Evolutionary conservation across 164 flowering plant genomes (phyloP).

Genomic region (Liquidambar formosana): DNA sequence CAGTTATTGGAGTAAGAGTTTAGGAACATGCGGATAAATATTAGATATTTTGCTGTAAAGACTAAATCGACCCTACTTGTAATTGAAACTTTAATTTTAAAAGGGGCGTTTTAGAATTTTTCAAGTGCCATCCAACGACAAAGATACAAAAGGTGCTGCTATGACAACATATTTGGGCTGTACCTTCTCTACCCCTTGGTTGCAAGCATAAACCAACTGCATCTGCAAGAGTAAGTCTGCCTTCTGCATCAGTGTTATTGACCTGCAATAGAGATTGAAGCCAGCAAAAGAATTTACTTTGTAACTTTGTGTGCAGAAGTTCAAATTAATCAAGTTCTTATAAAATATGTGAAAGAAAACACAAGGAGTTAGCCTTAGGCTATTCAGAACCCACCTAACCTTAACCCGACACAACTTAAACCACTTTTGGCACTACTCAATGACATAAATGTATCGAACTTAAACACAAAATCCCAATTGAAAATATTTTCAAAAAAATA

Average conservation of each 20-base stretch:
- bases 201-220: conserved; percentile 95
- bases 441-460: neutral
- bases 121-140: neutral
- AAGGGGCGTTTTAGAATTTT: no score
- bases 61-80: no score
- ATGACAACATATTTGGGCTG: neutral
- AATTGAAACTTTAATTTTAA: no score
- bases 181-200: conserved; percentile 97
- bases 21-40: no score
- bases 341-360: no score
- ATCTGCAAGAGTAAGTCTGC: conserved; percentile 97
- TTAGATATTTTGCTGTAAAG: no score
- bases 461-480: neutral
- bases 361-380: no score
- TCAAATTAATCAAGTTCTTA: neutral
- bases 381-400: no score
- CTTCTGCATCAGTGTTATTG: conserved; percentile 97
- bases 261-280: conserved; percentile 44
- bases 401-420: no score
- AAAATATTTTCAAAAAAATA: no score
- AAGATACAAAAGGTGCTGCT: neutral
- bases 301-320: neutral
- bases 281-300: neutral
- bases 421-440: neutral
- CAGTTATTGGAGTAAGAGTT: no score